Conservation (phyloP, 305 asterid species). For the Petunia hybrid region DNA sequence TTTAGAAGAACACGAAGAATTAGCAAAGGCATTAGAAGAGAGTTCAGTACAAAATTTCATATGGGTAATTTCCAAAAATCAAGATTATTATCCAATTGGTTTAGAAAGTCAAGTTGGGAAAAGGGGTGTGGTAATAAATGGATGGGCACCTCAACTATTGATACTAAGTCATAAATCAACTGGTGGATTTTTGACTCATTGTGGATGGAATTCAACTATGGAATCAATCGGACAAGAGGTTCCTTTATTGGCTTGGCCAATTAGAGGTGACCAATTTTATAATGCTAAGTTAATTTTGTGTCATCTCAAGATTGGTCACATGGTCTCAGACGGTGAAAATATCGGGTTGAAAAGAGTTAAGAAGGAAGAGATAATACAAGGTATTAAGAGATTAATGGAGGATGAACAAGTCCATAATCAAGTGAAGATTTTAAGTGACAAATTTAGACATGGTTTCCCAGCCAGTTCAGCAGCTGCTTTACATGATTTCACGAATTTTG, state of each 20-base stretch:
- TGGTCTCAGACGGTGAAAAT: slow-evolving; percentile 44
- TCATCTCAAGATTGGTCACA: slow-evolving; percentile 51
- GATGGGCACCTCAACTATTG: slow-evolving; percentile 78
- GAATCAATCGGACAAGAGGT: slow-evolving; percentile 67
- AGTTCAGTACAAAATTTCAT: too few relatives aligned
- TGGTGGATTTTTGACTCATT: too few relatives aligned
- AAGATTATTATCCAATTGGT: slow-evolving; percentile 60
- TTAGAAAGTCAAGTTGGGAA: slow-evolving; percentile 53
- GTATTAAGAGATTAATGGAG: not conserved
- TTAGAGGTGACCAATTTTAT: slow-evolving; percentile 75
- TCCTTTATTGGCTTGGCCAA: slow-evolving; percentile 77
- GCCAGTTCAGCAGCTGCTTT: slow-evolving; percentile 42
- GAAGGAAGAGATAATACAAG: slow-evolving; percentile 28
- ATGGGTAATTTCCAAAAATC: not conserved
- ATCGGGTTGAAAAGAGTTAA: slow-evolving; percentile 41
- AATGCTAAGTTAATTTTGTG: slow-evolving; percentile 56
- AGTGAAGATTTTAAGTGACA: slow-evolving; percentile 45
- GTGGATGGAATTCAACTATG: slow-evolving; percentile 61
- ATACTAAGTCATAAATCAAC: too few relatives aligned
- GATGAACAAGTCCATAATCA: slow-evolving; percentile 52
- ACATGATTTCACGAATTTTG: too few relatives aligned
- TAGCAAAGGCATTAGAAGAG: slow-evolving; percentile 47
- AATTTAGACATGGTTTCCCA: slow-evolving; percentile 61
- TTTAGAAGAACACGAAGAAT: slow-evolving; percentile 54
- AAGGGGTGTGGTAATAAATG: slow-evolving; percentile 62